Percentiles rank a stretch among this genome's conserved stretches.
These are phyloP conservation scores for Leccinum sublutescens DNA, from an alignment of 768 basidiomycete genomes.

Conservation along the genomic window DNA sequence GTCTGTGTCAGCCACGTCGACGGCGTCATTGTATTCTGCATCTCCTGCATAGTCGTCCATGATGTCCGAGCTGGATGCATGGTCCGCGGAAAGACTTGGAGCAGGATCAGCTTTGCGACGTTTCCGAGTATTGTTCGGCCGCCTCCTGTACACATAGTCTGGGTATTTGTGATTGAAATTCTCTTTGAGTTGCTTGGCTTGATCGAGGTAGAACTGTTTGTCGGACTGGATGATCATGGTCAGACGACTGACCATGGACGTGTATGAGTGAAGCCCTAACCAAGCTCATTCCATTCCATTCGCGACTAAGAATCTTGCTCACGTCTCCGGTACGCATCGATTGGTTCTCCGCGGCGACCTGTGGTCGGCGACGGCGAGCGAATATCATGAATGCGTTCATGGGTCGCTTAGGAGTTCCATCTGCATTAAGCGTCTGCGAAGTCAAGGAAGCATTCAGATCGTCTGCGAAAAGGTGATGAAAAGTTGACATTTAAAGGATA, in stretches of 20 bases:
- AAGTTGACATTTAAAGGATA: slow-evolving; percentile 11
- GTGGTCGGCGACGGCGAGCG: slow-evolving; percentile 75
- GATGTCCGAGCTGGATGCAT: slow-evolving; percentile 30
- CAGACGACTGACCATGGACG: slow-evolving; percentile 10
- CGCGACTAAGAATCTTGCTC: slow-evolving; percentile 81
- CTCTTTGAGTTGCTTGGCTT: slow-evolving; percentile 83
- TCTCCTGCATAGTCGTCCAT: slow-evolving; percentile 31
- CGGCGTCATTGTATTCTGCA: slow-evolving; percentile 38
- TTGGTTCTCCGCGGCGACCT: slow-evolving; percentile 85
- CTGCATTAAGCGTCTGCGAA: slow-evolving; percentile 77
- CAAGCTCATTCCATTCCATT: slow-evolving; percentile 80
- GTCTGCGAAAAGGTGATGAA: slow-evolving; percentile 27
- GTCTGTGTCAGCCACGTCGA: slow-evolving; percentile 32
- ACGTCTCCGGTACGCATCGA: slow-evolving; percentile 90
- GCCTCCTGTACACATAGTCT: slow-evolving; percentile 85
- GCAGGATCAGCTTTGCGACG: slow-evolving; percentile 43
- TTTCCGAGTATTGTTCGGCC: slow-evolving; percentile 84
- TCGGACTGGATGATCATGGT: slow-evolving; percentile 49
- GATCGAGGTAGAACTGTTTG: slow-evolving; percentile 86
- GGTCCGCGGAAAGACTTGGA: slow-evolving; percentile 30
- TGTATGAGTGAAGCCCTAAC: slow-evolving; percentile 41
- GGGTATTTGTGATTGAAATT: slow-evolving; percentile 84
- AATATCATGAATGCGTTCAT: slow-evolving; percentile 98
- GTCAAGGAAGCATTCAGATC: slow-evolving; percentile 53
- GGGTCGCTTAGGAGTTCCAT: slow-evolving; percentile 85